Base-by-base conservation (phyloP, 108 stramenopile genomes). In the Skeletonema marinoi region DNA sequence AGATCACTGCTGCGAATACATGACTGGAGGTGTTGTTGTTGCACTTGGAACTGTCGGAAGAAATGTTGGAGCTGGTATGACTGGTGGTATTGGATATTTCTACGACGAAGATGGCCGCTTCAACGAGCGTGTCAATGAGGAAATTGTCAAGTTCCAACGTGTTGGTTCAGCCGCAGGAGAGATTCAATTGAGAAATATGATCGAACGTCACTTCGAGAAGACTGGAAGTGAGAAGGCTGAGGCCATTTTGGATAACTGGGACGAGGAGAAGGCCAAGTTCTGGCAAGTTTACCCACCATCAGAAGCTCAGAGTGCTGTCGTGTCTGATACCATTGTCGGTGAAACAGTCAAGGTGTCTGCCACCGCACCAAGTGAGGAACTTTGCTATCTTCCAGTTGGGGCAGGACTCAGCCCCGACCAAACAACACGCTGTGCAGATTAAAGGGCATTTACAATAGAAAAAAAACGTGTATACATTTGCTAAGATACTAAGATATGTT, bases 1-100 rank as follows among this genome's bases (percentile, higher is more conserved):
- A 62, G 97, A 97, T 74, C 98, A 98, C 74, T 94, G 95, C 70
- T 96, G 95, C 74, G 98, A 98, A 82, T 98, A 98, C 89, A 98
- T 98, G 98, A 98, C 98, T 50, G 96, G 96, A 32, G 97, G 97
- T 65, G 92, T 92, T 51, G 96, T 96, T 32, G 96, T 97, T 19
- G 87, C 91, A 50, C 92, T 98, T 42, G 98, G 98, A 39, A 80
- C 85, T 65, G 96, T 95, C 19, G 98, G 98, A 44, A 83, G 96
- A 75, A 98, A 98, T 80, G 93, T 97, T 72, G 97, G 97, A 61
- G 97, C 98, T 19, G 98, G 98, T 42, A 97, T 98, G 97, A 96
- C 93, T 48, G 97, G 97, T 38, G 98, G 98, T 31, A 82, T 94
- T 68, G 97, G 94, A 19, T 98, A 96, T 82, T 87, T 98, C 74